Evolutionary conservation across 225 moss, liverwort and hornwort species (phyloP), one percentile per base, ranked within the genome.

Genomic region (Bryoerythrophyllum caledonicum): DNA sequence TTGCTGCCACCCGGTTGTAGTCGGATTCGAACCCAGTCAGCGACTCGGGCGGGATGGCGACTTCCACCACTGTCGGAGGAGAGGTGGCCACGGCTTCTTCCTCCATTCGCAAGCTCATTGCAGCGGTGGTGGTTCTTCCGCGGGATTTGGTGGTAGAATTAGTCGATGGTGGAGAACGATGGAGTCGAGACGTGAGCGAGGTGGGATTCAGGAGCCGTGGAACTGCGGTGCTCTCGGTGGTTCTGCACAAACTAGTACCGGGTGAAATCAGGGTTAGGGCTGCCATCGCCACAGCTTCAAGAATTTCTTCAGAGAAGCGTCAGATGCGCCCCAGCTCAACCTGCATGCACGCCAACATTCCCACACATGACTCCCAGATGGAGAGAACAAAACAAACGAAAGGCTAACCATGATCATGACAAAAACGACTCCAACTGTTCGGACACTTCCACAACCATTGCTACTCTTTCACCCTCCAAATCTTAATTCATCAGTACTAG

Each of bases 21-120:
- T 83, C 81, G 0, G 66, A 52, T 71, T 81, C 79, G 13, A 84
- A 84, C 3, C 70, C 72, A 0, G 61, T 26, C 65, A 81, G 1
- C 1, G 81, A 68, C 28, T 79, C 76, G 2, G 21, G 12, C 1
- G 81, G 76, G 4, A 86, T 78, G 25, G 27, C 21, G 20, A 86
- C 14, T 10, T 73, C 71, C 28, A 86, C 5, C 54, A 75, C 72
- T 0, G 55, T 58, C 8, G 75, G 75, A 7, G 52, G 17, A 11
- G n/a, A n/a, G n/a, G 32, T 34, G 48, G 15, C 17, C 2, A 35
- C 62, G 20, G 60, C 63, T 51, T 64, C 63, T 51, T 64, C 60
- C 64, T 70, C 72, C 79, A 69, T 60, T 60, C 40, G 74, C 12
- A 77, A 61, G 65, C 77, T 67, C 77, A 54, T 71, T 21, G 55